Conservation (phyloP, 768 basidiomycete species). For the Boletales sp. region DNA sequence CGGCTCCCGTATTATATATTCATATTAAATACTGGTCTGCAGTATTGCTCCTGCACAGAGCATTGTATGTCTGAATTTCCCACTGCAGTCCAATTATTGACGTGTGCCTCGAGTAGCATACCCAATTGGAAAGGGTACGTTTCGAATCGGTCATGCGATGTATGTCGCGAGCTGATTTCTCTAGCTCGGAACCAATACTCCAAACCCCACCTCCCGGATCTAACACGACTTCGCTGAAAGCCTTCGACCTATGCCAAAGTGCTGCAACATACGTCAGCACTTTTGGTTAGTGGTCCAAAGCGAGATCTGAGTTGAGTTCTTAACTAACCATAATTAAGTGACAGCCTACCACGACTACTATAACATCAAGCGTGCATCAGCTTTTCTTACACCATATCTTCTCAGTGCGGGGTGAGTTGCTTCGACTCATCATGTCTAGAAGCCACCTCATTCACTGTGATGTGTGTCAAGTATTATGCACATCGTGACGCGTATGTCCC, state of each 20-base stretch:
- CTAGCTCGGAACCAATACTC: constrained; percentile 41
- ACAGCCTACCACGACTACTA: constrained; percentile 59
- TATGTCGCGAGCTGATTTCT: constrained; percentile 1
- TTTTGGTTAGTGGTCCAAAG: constrained; percentile 43
- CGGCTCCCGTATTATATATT: constrained; percentile 63
- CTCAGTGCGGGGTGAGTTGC: constrained; percentile 64
- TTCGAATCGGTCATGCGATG: not conserved
- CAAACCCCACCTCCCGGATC: constrained; percentile 38
- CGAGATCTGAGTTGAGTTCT: not conserved
- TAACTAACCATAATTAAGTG: constrained; percentile 32
- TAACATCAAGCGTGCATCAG: constrained; percentile 54
- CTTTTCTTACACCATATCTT: constrained; percentile 67
- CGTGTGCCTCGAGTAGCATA: constrained; percentile 42
- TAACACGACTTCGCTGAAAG: constrained; percentile 52
- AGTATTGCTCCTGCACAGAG: constrained; percentile 70
- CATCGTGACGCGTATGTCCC: constrained; percentile 59
- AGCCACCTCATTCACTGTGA: not conserved
- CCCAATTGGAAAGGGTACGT: constrained; percentile 67
- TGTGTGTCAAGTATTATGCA: constrained; percentile 64
- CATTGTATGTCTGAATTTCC: constrained; percentile 56
- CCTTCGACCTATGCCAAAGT: constrained; percentile 71
- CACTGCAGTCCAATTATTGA: constrained; percentile 6
- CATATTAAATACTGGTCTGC: constrained; percentile 77
- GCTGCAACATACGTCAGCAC: constrained; percentile 71
- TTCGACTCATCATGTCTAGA: not conserved